A percentile compares a stretch with the other conserved stretches of the same genome.
phyloP scores from a whole-genome alignment of 371 early-diverging fungal species.

The Mortierella sp. region DNA sequence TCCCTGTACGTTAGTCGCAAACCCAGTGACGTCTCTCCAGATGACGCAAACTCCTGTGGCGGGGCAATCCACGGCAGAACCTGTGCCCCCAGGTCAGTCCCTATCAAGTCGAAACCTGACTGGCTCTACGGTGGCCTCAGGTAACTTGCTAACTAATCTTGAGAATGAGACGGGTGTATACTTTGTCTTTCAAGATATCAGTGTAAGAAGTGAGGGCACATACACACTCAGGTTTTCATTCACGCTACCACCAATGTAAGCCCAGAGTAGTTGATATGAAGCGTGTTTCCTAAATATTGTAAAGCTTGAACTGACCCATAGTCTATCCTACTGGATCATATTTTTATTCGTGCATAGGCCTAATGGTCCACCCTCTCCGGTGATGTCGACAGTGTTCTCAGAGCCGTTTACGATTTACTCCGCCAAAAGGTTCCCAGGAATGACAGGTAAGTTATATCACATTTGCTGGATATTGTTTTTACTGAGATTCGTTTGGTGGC shows the following conservation, averaged over 20 bases:
- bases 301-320: too few relatives aligned
- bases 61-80: neutral
- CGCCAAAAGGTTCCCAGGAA: constrained; percentile 77
- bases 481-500: neutral
- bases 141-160: constrained; percentile 70
- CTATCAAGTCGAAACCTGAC: constrained; percentile 70
- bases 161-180: constrained; percentile 79
- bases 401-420: constrained; percentile 72
- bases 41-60: constrained; percentile 32
- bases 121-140: constrained; percentile 79
- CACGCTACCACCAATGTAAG: constrained; percentile 63
- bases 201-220: constrained; percentile 74
- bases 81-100: constrained; percentile 5
- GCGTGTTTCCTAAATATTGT: too few relatives aligned
- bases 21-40: constrained; percentile 63
- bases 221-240: constrained; percentile 76
- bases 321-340: neutral
- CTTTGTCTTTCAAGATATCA: constrained; percentile 81
- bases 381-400: constrained; percentile 58
- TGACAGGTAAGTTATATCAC: constrained; percentile 65
- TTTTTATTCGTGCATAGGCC: constrained; percentile 8
- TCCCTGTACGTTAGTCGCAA: constrained; percentile 65
- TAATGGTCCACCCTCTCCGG: constrained; percentile 30
- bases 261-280: neutral
- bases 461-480: too few relatives aligned